Evolutionary conservation across 179 eudicot species (phyloP), one percentile per base, ranked within the genome.

Genomic region (Actinidia arguta): DNA sequence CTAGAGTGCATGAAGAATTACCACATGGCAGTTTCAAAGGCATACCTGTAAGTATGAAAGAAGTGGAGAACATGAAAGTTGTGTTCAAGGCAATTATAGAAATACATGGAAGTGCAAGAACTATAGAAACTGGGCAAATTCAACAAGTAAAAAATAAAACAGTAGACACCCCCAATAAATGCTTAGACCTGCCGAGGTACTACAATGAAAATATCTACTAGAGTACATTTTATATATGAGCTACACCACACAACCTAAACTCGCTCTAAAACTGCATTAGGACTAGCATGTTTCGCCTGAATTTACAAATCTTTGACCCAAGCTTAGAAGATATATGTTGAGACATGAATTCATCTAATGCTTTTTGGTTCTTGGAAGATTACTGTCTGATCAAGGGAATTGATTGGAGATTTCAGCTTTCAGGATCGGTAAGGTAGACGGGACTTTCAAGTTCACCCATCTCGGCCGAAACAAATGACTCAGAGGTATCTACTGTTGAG

Each of bases 381-480:
- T 47, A 14, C 46, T 9, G 20, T 67, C 72, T 67, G 20, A 67
- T 36, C 72, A 27, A 27, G 18, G 8, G 3, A 67, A 12, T 67
- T 42, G 46, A 31, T 66, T 18, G 24, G 16, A 70, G 13, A 24
- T 50, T 20, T 85, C 80, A 90, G 58, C 70, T 59, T 73, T 91
- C 92, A 1, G 91, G 80, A 85, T 91, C 92, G 1, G 89, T 73
- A 5, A 83, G 87, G 47, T 85, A 77, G 8, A 74, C 82, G 7
- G 93, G 95, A 87, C 91, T 92, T 8, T 91, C 97, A 13, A 86
- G 73, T 59, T 94, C 98, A 44, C 91, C 96, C 90, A 82, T 94
- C 87, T 91, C 88, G 16, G 99, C 99, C 31, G 99, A 96, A 55
- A 89, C 99, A 83, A 96, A 96, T 20, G 99, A 96, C 85, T 96